Conservation (phyloP, 23 red algal genomes). For the Gracilaria caudata region DNA sequence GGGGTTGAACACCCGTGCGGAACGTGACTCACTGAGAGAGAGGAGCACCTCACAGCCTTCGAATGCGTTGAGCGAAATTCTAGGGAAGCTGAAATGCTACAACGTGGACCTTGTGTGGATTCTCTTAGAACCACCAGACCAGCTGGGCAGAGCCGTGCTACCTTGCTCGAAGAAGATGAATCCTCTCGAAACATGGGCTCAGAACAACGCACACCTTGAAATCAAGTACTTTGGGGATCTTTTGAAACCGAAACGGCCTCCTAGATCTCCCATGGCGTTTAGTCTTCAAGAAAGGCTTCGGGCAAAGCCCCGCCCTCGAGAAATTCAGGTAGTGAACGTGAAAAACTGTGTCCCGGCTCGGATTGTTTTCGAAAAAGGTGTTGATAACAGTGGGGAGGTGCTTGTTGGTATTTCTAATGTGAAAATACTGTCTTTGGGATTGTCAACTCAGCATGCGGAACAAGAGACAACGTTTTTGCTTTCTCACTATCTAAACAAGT, state of each 20-base stretch:
- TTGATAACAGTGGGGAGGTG: background rate
- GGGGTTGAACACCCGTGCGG: background rate
- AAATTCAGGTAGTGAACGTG: background rate
- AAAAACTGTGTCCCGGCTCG: background rate
- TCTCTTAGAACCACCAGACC: background rate
- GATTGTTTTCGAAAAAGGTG: conserved; percentile 6
- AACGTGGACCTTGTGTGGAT: conserved; percentile 7
- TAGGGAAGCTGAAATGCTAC: background rate
- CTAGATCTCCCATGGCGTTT: background rate
- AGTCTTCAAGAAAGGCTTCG: conserved; percentile 7
- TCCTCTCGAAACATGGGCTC: background rate
- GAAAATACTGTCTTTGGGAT: background rate
- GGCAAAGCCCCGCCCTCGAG: background rate
- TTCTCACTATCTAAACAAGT: conserved; percentile 27
- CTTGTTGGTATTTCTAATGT: background rate
- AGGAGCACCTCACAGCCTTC: background rate
- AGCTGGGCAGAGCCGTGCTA: background rate
- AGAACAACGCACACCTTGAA: background rate
- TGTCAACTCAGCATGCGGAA: background rate
- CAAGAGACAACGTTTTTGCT: background rate
- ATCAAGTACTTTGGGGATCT: background rate
- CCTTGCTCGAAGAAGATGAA: background rate
- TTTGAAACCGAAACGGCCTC: background rate
- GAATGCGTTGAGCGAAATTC: background rate
- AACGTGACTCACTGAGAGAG: background rate